Evolutionary conservation across 768 basidiomycete species (phyloP).

Genomic region (Tulasnella sp.): DNA sequence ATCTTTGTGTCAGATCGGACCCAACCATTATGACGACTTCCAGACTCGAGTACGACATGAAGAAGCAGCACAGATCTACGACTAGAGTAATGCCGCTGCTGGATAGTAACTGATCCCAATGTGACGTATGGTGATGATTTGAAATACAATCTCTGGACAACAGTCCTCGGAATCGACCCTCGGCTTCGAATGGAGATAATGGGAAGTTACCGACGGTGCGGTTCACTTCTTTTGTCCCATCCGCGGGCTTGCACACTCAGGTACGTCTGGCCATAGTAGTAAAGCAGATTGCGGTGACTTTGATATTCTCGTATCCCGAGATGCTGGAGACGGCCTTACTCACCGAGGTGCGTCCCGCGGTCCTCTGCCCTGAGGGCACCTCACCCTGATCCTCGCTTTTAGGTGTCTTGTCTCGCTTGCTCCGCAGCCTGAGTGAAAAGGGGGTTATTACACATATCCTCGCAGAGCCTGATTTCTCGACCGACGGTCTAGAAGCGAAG

Average conservation of each 20-base stretch:
- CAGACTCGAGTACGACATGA: conserved; percentile 78
- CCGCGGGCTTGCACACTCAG: background rate
- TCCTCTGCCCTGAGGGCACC: conserved; percentile 10
- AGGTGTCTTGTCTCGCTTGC: conserved; percentile 61
- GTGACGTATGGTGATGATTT: background rate
- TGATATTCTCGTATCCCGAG: conserved; percentile 80
- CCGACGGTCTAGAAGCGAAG: conserved; percentile 59
- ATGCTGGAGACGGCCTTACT: conserved; percentile 63
- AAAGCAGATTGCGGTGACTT: conserved; percentile 85
- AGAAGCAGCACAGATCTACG: conserved; percentile 72
- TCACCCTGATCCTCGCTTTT: background rate
- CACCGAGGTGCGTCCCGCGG: conserved; percentile 55
- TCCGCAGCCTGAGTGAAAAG: conserved; percentile 51
- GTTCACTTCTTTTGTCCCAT: conserved; percentile 37
- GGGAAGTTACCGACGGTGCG: conserved; percentile 81
- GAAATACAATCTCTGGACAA: background rate
- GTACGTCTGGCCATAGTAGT: conserved; percentile 47
- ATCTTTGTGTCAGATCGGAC: conserved; percentile 45
- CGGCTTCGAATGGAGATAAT: conserved; percentile 76
- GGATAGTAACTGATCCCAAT: conserved; percentile 28
- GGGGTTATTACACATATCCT: conserved; percentile 79
- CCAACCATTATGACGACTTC: conserved; percentile 74
- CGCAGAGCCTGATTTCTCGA: conserved; percentile 59
- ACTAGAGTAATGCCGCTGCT: conserved; percentile 70
- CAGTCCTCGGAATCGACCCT: conserved; percentile 68